Conservation (phyloP, 2,329 filamentous ascomycete species). For the Hypoxylon sp. region DNA sequence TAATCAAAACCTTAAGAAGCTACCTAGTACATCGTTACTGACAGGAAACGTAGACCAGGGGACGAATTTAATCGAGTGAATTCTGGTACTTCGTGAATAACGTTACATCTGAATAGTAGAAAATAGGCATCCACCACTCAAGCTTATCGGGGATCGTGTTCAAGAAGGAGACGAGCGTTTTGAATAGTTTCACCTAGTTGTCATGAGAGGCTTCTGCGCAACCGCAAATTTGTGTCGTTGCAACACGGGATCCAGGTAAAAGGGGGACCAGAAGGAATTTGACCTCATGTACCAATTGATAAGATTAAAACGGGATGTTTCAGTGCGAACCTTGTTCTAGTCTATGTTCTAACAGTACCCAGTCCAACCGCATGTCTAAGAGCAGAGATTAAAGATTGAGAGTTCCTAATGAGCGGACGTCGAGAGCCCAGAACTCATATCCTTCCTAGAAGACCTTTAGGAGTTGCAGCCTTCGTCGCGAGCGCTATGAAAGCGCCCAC, state of each 20-base stretch:
- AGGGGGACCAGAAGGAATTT: neutral
- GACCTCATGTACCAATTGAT: neutral
- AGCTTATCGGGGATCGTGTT: constrained; percentile 1
- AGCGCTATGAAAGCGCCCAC: constrained; percentile 55
- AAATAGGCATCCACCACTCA: neutral
- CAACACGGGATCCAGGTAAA: too few species aligned
- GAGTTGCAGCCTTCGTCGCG: constrained; percentile 53
- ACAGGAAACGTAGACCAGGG: neutral
- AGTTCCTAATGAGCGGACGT: neutral
- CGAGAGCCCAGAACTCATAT: constrained; percentile 28
- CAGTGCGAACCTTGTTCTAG: neutral
- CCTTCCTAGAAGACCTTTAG: constrained; percentile 56
- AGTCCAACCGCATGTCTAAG: neutral
- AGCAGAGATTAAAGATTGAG: constrained; percentile 8
- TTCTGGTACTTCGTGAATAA: neutral
- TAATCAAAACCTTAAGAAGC: neutral
- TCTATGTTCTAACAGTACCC: constrained; percentile 11
- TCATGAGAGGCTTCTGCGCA: neutral
- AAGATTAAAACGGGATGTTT: neutral
- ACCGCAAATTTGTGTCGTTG: neutral
- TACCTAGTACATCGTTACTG: too few species aligned
- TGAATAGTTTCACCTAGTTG: neutral
- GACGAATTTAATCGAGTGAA: neutral
- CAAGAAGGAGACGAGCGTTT: neutral
- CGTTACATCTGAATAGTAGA: neutral